Percentiles rank a stretch among this genome's conserved stretches.
phyloP scores from a whole-genome alignment of 352 stramenopile species.

The Globisporangium echinulatum region DNA sequence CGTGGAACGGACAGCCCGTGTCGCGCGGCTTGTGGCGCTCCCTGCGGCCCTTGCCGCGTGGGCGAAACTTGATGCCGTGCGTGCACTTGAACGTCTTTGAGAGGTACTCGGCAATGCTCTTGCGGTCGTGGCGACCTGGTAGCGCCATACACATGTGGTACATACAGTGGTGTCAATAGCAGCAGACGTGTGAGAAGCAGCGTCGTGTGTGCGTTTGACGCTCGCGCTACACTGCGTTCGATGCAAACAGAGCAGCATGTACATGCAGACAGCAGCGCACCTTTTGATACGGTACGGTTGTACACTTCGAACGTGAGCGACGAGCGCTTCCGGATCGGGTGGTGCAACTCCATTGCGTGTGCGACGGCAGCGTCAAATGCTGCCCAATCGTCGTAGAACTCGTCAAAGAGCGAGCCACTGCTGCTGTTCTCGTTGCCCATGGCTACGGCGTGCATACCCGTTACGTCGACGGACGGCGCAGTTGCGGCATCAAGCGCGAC shows the following conservation, averaged over 20 bases:
- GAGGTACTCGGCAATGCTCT: constrained; percentile 64
- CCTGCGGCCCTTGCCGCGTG: constrained; percentile 58
- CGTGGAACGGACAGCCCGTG: constrained; percentile 73
- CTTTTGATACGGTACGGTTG: constrained; percentile 84
- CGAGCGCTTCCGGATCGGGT: constrained; percentile 79
- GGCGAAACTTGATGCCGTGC: constrained; percentile 79
- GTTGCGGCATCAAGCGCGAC: not conserved
- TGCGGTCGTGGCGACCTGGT: constrained; percentile 58
- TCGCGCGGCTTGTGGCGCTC: constrained; percentile 62
- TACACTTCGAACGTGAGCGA: constrained; percentile 82
- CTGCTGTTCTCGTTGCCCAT: not conserved
- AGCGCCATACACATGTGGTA: no score
- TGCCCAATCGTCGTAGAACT: constrained; percentile 74
- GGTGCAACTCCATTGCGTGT: constrained; percentile 48
- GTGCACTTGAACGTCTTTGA: constrained; percentile 85
- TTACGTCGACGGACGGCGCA: no score
- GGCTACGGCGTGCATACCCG: no score
- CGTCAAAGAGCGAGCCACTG: constrained; percentile 41
- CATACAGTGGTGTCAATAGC: not conserved
- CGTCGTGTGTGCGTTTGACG: no score
- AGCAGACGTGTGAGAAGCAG: not conserved
- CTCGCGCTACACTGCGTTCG: no score
- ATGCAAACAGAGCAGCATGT: no score
- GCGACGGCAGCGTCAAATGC: constrained; percentile 60
- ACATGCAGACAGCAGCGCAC: not conserved